Evolutionary conservation across 331 rosid genomes (phyloP), one percentile per base, ranked within the genome.

Genomic region (Erythrophleum ivorense): DNA sequence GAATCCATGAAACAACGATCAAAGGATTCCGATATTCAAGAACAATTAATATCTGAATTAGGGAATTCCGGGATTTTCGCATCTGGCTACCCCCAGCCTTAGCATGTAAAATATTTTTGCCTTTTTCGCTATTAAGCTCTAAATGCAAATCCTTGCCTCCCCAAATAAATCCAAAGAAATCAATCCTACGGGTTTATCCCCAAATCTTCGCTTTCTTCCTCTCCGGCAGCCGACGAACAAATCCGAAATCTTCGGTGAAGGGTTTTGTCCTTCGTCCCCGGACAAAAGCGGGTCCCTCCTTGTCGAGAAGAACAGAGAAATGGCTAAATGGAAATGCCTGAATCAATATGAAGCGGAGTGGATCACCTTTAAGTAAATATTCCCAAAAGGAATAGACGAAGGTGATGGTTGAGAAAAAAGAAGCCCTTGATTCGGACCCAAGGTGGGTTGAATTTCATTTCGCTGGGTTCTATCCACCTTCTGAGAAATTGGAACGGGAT

Each of bases 1-100:
- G 89, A 82, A 84, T 82, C 99, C 99, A 95, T 95, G 80, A 52
- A 84, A 72, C 59, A 77, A 69, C n/a, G 55, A 83, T 69, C 54
- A 52, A 64, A 76, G 71, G 43, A 65, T 53, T 75, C 57, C 29
- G 45, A 62, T 73, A 60, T 50, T n/a, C 67, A 69, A 71, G 18
- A 52, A 60, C 8, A 78, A 78, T 49, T 36, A n/a, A 29, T 38
- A 43, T 59, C 21, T 21, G 8, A n/a, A 78, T 69, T 67, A 81
- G 66, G 85, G 82, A 19, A 69, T 49, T 69, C 31, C 55, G 52
- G 82, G 75, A 60, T 75, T 80, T 76, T 78, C 73, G 57, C 92
- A 91, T 89, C 90, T 84, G 88, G 85, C 81, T 74, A 80, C 76
- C 1, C 34, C 7, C 69, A 60, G 14, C 48, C 78, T 7, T 41